These are phyloP conservation scores for Colletotrichum trifolii DNA, from an alignment of 2,329 filamentous ascomycete species.

Conservation along the genomic window DNA sequence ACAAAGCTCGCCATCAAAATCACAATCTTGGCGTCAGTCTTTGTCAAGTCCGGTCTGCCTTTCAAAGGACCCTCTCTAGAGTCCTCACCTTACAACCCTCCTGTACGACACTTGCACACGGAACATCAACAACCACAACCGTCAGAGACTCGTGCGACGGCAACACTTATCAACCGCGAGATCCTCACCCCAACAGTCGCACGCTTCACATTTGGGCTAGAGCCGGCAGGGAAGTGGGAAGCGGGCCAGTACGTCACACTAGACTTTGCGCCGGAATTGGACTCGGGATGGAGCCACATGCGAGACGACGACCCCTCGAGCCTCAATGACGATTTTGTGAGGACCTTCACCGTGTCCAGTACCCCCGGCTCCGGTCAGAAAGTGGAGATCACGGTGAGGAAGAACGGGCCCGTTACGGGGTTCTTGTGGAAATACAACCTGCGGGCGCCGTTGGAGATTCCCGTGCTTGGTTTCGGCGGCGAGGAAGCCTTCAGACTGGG, in stretches of 20 bases:
- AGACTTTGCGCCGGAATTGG: slow-evolving; percentile 76
- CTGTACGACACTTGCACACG: slow-evolving; percentile 70
- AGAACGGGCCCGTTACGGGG: slow-evolving; percentile 75
- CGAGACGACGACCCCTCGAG: slow-evolving; percentile 80
- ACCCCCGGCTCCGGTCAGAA: slow-evolving; percentile 52
- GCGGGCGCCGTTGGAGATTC: slow-evolving; percentile 67
- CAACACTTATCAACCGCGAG: slow-evolving; percentile 68
- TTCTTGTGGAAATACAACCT: slow-evolving; percentile 71
- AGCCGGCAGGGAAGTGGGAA: slow-evolving; percentile 58
- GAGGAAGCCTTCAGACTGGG: slow-evolving; percentile 53
- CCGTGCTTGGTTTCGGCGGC: slow-evolving; percentile 80
- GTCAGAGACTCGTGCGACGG: slow-evolving; percentile 44
- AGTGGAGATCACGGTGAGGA: slow-evolving; percentile 79
- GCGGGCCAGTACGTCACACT: slow-evolving; percentile 84
- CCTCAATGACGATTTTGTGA: slow-evolving; percentile 85
- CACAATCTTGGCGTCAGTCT: slow-evolving; percentile 67
- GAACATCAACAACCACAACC: slow-evolving; percentile 53
- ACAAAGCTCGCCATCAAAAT: slow-evolving; percentile 80
- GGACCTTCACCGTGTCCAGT: slow-evolving; percentile 85
- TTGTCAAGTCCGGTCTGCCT: slow-evolving; percentile 72
- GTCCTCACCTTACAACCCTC: slow-evolving; percentile 83
- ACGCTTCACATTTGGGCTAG: slow-evolving; percentile 66
- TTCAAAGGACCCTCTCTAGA: slow-evolving; percentile 72
- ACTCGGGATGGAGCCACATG: slow-evolving; percentile 85
- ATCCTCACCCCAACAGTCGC: slow-evolving; percentile 73